Conservation (phyloP, 495 filamentous ascomycete species). For the Diplogelasinospora grovesii region DNA sequence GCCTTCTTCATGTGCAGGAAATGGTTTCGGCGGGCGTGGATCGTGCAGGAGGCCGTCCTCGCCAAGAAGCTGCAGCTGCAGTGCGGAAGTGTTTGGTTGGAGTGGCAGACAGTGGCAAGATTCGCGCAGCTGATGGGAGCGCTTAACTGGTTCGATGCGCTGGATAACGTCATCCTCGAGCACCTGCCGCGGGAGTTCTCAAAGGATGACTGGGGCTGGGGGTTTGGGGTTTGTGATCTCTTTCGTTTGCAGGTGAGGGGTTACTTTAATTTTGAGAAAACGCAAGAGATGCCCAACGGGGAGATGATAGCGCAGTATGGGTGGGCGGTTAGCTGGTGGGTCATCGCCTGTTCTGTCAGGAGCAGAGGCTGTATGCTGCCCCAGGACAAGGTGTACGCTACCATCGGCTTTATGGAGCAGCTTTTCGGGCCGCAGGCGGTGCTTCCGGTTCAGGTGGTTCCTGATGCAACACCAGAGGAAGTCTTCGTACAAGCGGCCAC, state of each 20-base stretch:
- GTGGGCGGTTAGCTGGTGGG: conserved; percentile 10
- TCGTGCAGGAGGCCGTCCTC: conserved; percentile 12
- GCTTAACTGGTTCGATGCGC: conserved; percentile 5
- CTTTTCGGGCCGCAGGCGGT: not conserved
- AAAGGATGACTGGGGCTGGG: not conserved
- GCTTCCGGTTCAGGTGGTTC: conserved; percentile 6
- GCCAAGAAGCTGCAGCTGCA: conserved; percentile 2
- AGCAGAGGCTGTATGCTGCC: conserved; percentile 3
- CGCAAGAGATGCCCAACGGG: too few species aligned
- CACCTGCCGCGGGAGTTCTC: not conserved
- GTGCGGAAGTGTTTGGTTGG: conserved; percentile 1
- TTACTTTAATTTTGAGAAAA: too few species aligned
- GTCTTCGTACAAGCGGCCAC: conserved; percentile 7
- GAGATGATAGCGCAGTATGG: not conserved
- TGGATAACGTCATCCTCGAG: not conserved
- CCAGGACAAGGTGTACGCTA: conserved; percentile 12
- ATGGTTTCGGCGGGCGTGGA: conserved; percentile 13
- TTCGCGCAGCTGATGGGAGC: conserved; percentile 6
- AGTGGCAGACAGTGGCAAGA: conserved; percentile 3
- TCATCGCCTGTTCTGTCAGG: conserved; percentile 1
- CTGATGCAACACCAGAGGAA: conserved; percentile 3
- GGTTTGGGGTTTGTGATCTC: conserved; percentile 7
- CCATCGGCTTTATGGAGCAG: conserved; percentile 12
- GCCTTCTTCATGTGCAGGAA: conserved; percentile 7
- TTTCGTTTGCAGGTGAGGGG: too few species aligned